Evolutionary conservation across 2,329 filamentous ascomycete species (phyloP), one percentile per base, ranked within the genome.

Genomic region (Acrocalymma vagum): DNA sequence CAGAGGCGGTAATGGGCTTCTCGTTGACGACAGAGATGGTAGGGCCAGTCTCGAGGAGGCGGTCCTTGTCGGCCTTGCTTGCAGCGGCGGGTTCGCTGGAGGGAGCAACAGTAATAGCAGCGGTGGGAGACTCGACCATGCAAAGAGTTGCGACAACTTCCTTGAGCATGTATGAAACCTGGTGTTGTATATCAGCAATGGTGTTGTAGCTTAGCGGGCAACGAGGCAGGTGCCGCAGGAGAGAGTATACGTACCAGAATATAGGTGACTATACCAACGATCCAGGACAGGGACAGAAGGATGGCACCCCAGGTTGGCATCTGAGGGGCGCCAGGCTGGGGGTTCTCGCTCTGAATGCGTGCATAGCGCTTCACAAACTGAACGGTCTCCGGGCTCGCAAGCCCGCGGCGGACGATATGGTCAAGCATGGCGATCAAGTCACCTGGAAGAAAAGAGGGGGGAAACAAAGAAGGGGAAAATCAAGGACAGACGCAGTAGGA

Each of bases 61-160:
- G 52, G 35, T 67, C 60, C 35, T 70, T 68, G 38, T 59, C 58
- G 24, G 76, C 76, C 35, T 77, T 74, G 22, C 70, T 58, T 15
- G 65, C 62, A 32, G 64, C 25, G 72, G 63, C 48, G 16, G 42
- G 23, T 24, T 78, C 73, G 55, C 81, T 76, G 35, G 78, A 71
- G 38, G 81, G 69, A 17, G 70, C 67, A 51, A 76, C 60, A 49
- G 74, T 70, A 46, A 74, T 77, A 35, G 76, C 77, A 17, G 77
- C 77, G 51, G 77, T 72, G 24, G 80, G 76, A 30, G 79, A 79
- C 66, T 88, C 85, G 55, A 88, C 75, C 70, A 84, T 82, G 47
- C 83, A 77, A 27, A 88, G 77, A 5, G 81, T 82, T 2, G 80
- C 76, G 29, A 87, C 72, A 38, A 88, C 73, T 41, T 78, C 69